Evolutionary conservation across 495 filamentous ascomycete species (phyloP).

Genomic region (Corynascus novoguineensis): DNA sequence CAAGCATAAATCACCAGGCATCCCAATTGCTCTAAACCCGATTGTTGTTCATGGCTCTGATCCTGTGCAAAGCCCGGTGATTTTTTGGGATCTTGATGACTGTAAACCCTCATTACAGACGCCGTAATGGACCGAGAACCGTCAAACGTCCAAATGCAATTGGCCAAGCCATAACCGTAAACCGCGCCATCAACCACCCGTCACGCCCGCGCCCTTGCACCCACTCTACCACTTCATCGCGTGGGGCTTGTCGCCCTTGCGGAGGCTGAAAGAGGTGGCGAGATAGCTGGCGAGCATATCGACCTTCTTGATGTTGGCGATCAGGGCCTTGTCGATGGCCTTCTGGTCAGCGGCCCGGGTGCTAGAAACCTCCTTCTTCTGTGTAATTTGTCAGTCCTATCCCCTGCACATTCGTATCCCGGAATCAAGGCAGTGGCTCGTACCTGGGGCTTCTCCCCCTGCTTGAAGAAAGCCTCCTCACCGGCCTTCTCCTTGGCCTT

Average conservation of each 20-base stretch:
- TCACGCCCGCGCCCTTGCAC: constrained; percentile 21
- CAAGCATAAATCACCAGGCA: constrained; percentile 22
- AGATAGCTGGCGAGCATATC: constrained; percentile 84
- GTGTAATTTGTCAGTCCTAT: constrained; percentile 34
- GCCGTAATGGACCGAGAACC: constrained; percentile 53
- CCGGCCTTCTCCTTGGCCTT: constrained; percentile 85
- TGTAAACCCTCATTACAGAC: constrained; percentile 56
- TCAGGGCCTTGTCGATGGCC: constrained; percentile 86
- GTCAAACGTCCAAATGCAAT: constrained; percentile 54
- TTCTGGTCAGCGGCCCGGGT: constrained; percentile 94
- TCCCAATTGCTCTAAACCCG: constrained; percentile 22
- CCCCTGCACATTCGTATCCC: neutral
- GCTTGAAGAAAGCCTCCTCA: constrained; percentile 97
- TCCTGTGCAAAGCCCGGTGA: constrained; percentile 32
- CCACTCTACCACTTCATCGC: constrained; percentile 81
- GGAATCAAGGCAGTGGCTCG: constrained; percentile 30
- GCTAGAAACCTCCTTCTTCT: constrained; percentile 94
- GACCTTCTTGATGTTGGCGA: constrained; percentile 93
- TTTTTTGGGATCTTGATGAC: constrained; percentile 46
- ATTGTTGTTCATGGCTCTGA: constrained; percentile 28
- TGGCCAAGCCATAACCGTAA: constrained; percentile 49
- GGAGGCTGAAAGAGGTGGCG: constrained; percentile 84
- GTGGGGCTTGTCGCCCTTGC: constrained; percentile 97
- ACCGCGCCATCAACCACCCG: constrained; percentile 37
- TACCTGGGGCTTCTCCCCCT: constrained; percentile 96